Evolutionary conservation across 2,329 filamentous ascomycete species (phyloP).

Genomic region (Cercospora nicotianae): DNA sequence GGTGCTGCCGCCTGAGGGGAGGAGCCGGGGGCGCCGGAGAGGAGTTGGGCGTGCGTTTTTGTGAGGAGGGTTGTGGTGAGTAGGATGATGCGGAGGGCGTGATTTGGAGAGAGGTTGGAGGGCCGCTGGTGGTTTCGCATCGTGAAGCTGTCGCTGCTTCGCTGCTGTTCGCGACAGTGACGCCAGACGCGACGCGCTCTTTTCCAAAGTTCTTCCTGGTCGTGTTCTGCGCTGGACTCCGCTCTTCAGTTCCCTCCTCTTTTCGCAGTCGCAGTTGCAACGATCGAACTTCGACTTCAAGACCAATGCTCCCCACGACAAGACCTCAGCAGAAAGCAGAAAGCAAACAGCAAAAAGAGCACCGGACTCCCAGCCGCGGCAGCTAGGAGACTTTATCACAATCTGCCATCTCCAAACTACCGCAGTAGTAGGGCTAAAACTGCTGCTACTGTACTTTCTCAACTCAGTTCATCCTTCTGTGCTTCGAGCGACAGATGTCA

Average conservation of each 20-base stretch:
- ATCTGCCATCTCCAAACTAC: background rate
- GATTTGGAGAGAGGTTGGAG: too few species aligned
- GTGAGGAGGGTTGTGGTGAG: background rate
- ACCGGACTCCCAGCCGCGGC: background rate
- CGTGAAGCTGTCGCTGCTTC: too few species aligned
- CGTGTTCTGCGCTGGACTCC: background rate
- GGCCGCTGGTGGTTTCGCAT: too few species aligned
- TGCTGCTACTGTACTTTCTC: background rate
- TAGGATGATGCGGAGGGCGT: background rate
- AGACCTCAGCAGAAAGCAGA: background rate
- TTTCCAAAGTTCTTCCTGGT: background rate
- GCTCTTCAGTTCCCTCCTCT: too few species aligned
- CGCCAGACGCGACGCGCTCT: background rate
- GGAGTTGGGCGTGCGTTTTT: conserved; percentile 7
- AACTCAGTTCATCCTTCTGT: background rate
- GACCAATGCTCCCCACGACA: too few species aligned
- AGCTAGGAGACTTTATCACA: background rate
- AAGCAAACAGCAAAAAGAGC: background rate
- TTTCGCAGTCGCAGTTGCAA: too few species aligned
- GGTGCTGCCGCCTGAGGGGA: background rate
- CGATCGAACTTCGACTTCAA: too few species aligned
- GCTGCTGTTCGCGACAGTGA: too few species aligned
- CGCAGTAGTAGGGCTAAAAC: background rate
- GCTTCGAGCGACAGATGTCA: background rate
- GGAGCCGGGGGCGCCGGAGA: conserved; percentile 14